These are phyloP conservation scores for Neltuma alba DNA, from an alignment of 306 rosid species.

Conservation along the genomic window DNA sequence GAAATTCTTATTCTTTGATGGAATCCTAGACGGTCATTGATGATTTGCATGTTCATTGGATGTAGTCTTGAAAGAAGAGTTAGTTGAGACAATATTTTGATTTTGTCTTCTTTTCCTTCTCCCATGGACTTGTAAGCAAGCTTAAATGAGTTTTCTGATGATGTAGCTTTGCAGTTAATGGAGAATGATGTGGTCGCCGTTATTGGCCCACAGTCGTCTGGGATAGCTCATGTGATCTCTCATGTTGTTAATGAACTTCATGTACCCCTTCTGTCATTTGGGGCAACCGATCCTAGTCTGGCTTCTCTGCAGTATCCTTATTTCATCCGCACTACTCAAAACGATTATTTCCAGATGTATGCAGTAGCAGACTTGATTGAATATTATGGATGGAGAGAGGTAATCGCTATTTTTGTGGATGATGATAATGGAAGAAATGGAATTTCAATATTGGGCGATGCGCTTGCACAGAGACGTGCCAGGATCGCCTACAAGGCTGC, in stretches of 20 bases:
- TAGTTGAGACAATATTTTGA: background rate
- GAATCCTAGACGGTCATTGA: background rate
- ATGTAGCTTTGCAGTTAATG: constrained; percentile 87
- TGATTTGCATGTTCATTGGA: background rate
- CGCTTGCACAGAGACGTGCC: constrained; percentile 70
- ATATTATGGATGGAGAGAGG: constrained; percentile 73
- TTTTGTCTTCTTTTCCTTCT: background rate
- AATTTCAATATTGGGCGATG: constrained; percentile 74
- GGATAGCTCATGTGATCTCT: constrained; percentile 85
- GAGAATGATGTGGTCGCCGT: constrained; percentile 74
- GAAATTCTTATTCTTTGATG: background rate
- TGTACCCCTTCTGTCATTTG: constrained; percentile 86
- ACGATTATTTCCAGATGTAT: constrained; percentile 78
- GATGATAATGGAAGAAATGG: constrained; percentile 95
- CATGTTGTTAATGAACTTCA: constrained; percentile 92
- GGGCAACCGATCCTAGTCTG: constrained; percentile 86
- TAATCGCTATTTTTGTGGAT: constrained; percentile 82
- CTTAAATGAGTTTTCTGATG: constrained; percentile 38
- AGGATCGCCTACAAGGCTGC: constrained; percentile 83
- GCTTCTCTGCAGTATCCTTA: constrained; percentile 80
- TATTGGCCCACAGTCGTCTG: constrained; percentile 96
- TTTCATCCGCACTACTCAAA: constrained; percentile 78
- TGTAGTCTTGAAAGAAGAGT: background rate
- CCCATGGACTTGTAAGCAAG: no score
- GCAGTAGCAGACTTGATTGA: constrained; percentile 80